phyloP scores from a whole-genome alignment of 2,329 filamentous ascomycete genomes.

The Knoxdaviesia capensis region DNA sequence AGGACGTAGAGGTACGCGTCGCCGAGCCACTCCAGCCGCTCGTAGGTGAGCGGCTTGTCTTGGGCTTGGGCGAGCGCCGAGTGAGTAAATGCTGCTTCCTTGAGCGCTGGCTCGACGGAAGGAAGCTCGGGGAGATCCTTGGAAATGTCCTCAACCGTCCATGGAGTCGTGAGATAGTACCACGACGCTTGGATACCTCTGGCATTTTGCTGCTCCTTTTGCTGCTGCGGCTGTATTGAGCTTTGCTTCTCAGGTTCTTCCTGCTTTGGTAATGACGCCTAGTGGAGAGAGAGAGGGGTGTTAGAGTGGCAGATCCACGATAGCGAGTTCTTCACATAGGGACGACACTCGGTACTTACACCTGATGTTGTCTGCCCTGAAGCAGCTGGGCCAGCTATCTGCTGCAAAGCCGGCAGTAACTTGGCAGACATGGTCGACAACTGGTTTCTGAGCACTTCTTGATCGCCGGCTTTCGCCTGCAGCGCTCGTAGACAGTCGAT shows the following conservation, averaged over 20 bases:
- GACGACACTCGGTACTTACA: slow-evolving; percentile 1
- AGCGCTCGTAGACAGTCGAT: slow-evolving; percentile 17
- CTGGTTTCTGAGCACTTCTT: neutral
- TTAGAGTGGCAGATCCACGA: neutral
- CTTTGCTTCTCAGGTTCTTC: neutral
- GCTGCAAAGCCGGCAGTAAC: no score
- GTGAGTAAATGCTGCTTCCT: slow-evolving; percentile 48
- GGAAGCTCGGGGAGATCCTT: slow-evolving; percentile 36
- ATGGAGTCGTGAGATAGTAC: slow-evolving; percentile 19
- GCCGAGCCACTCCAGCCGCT: slow-evolving; percentile 72
- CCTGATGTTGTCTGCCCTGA: neutral
- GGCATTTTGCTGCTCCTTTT: neutral
- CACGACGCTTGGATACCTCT: slow-evolving; percentile 5
- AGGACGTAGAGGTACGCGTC: slow-evolving; percentile 71
- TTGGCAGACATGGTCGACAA: no score
- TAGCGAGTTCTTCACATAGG: no score
- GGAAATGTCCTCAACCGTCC: slow-evolving; percentile 28
- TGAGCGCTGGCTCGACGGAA: slow-evolving; percentile 37
- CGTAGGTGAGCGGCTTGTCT: slow-evolving; percentile 36
- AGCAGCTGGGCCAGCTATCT: no score
- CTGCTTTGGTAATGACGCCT: no score
- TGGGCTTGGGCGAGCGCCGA: slow-evolving; percentile 18
- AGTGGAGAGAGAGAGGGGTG: neutral
- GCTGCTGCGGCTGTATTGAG: slow-evolving; percentile 3
- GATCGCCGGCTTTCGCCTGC: slow-evolving; percentile 4